These are phyloP conservation scores for Leishmania martiniquensis DNA, from an alignment of 208 protist genomes.

Conservation along the genomic window DNA sequence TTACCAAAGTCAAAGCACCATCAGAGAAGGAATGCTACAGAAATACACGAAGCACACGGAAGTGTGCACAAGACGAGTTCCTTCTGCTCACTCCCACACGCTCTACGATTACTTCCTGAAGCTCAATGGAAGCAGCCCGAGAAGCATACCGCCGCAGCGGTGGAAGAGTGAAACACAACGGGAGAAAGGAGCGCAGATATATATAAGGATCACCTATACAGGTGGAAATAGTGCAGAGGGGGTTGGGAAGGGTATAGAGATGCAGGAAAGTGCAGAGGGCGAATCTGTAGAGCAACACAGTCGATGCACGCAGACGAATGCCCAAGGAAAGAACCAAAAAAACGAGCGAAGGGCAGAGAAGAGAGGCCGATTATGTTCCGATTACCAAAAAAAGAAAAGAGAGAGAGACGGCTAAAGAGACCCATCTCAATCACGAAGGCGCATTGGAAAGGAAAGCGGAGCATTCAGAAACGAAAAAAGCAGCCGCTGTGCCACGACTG, in stretches of 20 bases:
- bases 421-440: no score
- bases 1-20: background rate
- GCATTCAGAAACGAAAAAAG: background rate
- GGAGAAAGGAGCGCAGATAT: background rate
- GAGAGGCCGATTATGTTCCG: background rate
- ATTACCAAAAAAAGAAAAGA: background rate
- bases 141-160: background rate
- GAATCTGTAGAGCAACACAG: slow-evolving; percentile 8
- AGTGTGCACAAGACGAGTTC: background rate
- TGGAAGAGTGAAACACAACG: background rate
- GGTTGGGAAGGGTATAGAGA: background rate
- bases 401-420: no score
- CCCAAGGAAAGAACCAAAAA: slow-evolving; percentile 9
- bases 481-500: background rate
- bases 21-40: background rate
- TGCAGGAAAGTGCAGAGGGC: background rate
- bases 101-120: background rate
- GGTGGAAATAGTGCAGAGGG: background rate
- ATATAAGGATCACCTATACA: slow-evolving; percentile 13
- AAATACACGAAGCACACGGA: background rate
- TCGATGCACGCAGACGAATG: background rate
- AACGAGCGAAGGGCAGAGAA: background rate
- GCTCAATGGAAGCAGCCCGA: background rate
- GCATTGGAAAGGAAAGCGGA: no score
- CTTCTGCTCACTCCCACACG: background rate